These are phyloP conservation scores for Sugiyamaella floridensis DNA, from an alignment of 805 yeast species.

Conservation along the genomic window DNA sequence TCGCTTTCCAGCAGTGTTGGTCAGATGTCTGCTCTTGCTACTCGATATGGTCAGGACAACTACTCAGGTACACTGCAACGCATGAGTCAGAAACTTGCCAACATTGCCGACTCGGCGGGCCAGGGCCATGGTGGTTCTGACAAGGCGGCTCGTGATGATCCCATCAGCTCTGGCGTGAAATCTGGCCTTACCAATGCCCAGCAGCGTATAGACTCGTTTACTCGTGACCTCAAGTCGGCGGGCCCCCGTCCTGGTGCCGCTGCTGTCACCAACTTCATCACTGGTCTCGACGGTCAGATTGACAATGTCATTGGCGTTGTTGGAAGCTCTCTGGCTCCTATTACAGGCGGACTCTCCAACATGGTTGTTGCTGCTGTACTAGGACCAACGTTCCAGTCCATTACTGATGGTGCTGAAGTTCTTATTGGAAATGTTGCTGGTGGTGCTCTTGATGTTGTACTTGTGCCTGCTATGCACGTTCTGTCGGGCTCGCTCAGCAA, in stretches of 20 bases:
- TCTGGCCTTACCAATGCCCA: constrained; percentile 18
- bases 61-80: constrained; percentile 3
- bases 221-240: constrained; percentile 5
- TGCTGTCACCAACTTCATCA: constrained; percentile 19
- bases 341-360: constrained; percentile 24
- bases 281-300: constrained; percentile 31
- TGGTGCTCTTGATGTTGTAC: constrained; percentile 18
- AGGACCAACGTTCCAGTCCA: constrained; percentile 29
- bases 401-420: constrained; percentile 31
- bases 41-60: constrained; percentile 4
- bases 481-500: constrained; percentile 18
- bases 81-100: constrained; percentile 7
- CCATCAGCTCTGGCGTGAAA: constrained; percentile 7
- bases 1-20: constrained; percentile 2
- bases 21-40: constrained; percentile 2
- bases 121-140: background rate
- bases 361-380: constrained; percentile 19
- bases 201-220: constrained; percentile 13
- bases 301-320: constrained; percentile 26
- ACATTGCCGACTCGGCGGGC: background rate
- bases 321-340: constrained; percentile 16
- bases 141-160: constrained; percentile 5
- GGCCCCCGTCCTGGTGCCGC: constrained; percentile 11
- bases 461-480: constrained; percentile 23
- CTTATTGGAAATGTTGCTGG: constrained; percentile 21